Conservation (phyloP, 345 rosid genomes). For the Bruguiera parviflora region DNA sequence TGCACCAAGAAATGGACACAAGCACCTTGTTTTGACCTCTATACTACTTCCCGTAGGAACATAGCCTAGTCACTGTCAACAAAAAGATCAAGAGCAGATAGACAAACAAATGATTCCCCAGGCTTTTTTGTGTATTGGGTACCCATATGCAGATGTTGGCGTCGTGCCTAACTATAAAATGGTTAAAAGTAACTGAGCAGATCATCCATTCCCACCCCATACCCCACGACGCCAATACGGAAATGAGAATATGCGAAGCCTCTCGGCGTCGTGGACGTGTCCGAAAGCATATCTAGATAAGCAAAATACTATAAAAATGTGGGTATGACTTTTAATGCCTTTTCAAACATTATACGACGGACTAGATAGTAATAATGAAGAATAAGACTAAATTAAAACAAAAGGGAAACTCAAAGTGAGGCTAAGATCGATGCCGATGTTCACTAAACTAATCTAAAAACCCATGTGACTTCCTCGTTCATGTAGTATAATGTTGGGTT, state of each 20-base stretch:
- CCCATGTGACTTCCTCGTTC: conserved; percentile 33
- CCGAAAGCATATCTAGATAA: neutral
- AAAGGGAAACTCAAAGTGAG: neutral
- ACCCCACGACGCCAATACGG: neutral
- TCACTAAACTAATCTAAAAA: conserved; percentile 15
- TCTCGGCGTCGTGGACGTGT: neutral
- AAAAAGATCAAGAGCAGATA: too few relatives aligned
- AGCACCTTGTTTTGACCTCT: too few relatives aligned
- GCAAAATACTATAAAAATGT: neutral
- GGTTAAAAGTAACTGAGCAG: neutral
- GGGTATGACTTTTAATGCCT: neutral
- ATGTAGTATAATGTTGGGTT: conserved; percentile 32
- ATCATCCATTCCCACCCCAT: neutral
- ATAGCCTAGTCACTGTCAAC: too few relatives aligned
- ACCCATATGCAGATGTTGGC: too few relatives aligned
- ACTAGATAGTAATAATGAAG: neutral
- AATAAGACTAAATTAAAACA: too few relatives aligned
- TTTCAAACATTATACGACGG: conserved; percentile 1
- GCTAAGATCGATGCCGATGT: neutral
- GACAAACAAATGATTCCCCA: too few relatives aligned
- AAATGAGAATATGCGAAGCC: neutral
- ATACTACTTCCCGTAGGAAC: too few relatives aligned
- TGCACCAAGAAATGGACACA: too few relatives aligned
- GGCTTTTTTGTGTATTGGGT: too few relatives aligned
- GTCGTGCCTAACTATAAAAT: too few relatives aligned